Evolutionary conservation across 148 eudicot genomes (phyloP).

Genomic region (Salicornia ramosissima): DNA sequence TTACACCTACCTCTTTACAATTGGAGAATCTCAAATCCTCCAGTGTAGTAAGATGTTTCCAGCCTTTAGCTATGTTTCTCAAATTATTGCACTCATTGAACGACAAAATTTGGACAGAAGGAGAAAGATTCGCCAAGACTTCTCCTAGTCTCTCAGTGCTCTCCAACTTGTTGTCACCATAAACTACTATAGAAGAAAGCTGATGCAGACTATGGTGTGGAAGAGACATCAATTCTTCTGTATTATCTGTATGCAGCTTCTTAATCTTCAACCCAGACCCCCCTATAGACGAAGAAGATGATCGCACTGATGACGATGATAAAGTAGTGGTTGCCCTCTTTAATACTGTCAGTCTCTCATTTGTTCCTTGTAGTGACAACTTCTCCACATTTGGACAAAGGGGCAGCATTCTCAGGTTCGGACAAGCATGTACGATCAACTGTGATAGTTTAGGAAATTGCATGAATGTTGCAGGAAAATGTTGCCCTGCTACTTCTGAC

Average conservation of each 20-base stretch:
- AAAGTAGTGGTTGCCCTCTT: not conserved
- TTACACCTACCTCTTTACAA: not conserved
- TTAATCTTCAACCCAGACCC: not conserved
- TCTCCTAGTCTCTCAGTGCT: not conserved
- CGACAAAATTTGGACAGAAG: not conserved
- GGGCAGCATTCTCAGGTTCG: conserved; percentile 15
- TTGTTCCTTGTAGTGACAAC: not conserved
- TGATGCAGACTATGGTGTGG: conserved; percentile 5
- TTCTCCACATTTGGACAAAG: not conserved
- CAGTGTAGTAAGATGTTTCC: conserved; percentile 20
- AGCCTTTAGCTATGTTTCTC: conserved; percentile 5
- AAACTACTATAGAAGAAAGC: not conserved
- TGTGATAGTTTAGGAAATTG: conserved; percentile 15
- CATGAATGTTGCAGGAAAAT: not conserved
- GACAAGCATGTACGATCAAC: not conserved
- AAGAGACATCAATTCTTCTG: not conserved
- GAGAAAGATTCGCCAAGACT: not conserved
- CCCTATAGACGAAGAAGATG: not conserved
- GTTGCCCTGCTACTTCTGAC: not conserved
- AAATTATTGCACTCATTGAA: not conserved
- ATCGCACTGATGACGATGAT: not conserved
- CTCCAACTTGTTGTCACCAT: not conserved
- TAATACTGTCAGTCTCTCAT: not conserved
- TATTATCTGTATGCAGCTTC: not conserved
- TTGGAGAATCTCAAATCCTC: not conserved